Evolutionary conservation across 441 rosid species (phyloP).

Genomic region (Eutrema salsugineum): DNA sequence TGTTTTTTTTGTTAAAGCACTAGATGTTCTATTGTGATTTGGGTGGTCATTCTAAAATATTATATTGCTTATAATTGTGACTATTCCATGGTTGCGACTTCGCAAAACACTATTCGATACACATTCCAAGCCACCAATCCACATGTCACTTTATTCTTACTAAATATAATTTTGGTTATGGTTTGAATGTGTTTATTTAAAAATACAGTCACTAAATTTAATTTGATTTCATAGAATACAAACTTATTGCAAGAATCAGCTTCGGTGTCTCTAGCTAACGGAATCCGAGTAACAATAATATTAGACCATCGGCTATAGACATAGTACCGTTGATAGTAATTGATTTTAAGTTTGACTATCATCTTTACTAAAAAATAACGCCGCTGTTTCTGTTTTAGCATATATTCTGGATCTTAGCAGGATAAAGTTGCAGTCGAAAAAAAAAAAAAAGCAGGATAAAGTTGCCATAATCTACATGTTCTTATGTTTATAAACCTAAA

Average conservation of each 20-base stretch:
- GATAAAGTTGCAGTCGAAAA: not conserved
- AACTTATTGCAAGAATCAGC: not conserved
- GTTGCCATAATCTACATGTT: not conserved
- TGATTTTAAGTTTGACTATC: not conserved
- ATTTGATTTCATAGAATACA: not conserved
- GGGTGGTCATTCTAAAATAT: not conserved
- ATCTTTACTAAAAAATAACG: not conserved
- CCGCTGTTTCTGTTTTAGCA: not conserved
- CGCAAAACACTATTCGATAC: not conserved
- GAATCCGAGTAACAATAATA: not conserved
- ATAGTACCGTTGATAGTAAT: not conserved
- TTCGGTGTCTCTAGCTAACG: not conserved
- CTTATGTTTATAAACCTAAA: not conserved
- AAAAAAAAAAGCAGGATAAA: not conserved
- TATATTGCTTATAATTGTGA: not conserved
- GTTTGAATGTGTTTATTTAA: too few relatives aligned
- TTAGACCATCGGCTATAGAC: not conserved
- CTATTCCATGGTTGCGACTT: not conserved
- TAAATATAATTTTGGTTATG: too few relatives aligned
- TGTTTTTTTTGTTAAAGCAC: too few relatives aligned
- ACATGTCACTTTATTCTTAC: too few relatives aligned
- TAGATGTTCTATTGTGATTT: not conserved
- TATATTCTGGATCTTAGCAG: not conserved
- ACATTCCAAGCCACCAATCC: not conserved
- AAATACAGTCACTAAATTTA: too few relatives aligned